Conservation (phyloP, 129 eudicot genomes). For the Glebionis coronaria region DNA sequence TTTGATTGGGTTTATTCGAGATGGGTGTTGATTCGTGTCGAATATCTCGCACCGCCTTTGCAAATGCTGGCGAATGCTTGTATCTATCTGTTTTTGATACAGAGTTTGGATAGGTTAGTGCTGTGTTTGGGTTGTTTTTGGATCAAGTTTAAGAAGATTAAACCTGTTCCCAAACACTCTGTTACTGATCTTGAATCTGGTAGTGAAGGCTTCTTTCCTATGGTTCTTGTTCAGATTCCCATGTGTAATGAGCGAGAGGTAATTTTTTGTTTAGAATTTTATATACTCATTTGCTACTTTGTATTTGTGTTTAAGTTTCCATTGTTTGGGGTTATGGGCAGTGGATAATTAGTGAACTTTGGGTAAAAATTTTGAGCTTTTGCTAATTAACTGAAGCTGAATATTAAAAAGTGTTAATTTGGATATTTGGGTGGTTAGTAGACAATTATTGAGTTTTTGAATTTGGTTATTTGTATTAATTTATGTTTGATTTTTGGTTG, state of each 20-base stretch:
- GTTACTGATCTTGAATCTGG: constrained; percentile 74
- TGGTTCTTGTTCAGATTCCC: constrained; percentile 98
- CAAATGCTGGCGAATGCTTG: constrained; percentile 70
- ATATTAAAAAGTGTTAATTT: too few relatives aligned
- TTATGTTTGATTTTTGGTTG: background rate
- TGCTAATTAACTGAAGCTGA: too few relatives aligned
- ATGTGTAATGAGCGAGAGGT: constrained; percentile 98
- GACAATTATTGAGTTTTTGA: background rate
- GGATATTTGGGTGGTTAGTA: too few relatives aligned
- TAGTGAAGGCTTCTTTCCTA: constrained; percentile 66
- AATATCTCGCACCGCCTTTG: constrained; percentile 78
- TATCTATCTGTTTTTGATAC: constrained; percentile 62
- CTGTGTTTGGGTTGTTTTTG: constrained; percentile 86
- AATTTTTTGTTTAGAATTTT: background rate
- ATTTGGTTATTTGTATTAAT: too few relatives aligned
- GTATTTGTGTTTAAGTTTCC: too few relatives aligned
- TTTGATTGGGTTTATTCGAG: constrained; percentile 58
- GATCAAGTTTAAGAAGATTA: constrained; percentile 60
- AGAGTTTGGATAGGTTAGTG: constrained; percentile 78
- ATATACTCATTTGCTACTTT: too few relatives aligned
- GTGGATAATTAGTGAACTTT: too few relatives aligned
- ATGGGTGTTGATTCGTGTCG: constrained; percentile 79
- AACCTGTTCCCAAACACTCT: constrained; percentile 54
- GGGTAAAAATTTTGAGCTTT: too few relatives aligned
- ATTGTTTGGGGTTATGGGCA: too few relatives aligned